Evolutionary conservation across 306 rosid species (phyloP), one percentile per base, ranked within the genome.

Genomic region (Mucuna pruriens): DNA sequence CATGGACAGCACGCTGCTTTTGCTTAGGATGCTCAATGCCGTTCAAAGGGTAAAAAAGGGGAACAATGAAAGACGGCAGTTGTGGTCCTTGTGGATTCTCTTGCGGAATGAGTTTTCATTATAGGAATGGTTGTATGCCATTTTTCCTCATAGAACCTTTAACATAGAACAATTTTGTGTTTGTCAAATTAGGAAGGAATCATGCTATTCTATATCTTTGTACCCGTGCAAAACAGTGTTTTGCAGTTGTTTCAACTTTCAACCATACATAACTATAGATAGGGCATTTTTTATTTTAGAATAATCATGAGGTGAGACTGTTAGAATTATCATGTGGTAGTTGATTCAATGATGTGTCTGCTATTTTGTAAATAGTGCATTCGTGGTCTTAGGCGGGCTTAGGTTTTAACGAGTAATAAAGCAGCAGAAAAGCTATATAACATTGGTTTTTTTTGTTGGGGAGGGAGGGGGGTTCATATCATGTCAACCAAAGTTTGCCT

Each of bases 1-100:
- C 80, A 77, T 77, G 86, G 75, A 9, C 86, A 83, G 33, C 75
- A 80, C 19, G 70, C 82, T 78, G 82, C 84, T 74, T 68, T 62
- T 81, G 84, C 82, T 58, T 87, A 87, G 75, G 66, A 36, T 83
- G 40, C 45, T 64, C 55, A 31, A 9, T 68, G 68, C 33, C 39
- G 20, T 84, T 84, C 73, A 72, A 33, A 67, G 76, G 70, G 25
- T 40, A 39, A 64, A 7, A 23, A 7, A 34, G 26, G 67, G 11
- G 54, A 71, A 44, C 66, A 11, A 17, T 13, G 39, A 48, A 48
- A 67, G 25, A 78, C n/a, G 4, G 22, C 68, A 6, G 45, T 29
- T 10, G 82, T 71, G 79, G 33, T 45, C 42, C 68, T 29, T 10
- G 82, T 71, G 79, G 33, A 55, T 51, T 74, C 74, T 86, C 76